Conservation (phyloP, 768 basidiomycete genomes). For the Boletus barrowsii region DNA sequence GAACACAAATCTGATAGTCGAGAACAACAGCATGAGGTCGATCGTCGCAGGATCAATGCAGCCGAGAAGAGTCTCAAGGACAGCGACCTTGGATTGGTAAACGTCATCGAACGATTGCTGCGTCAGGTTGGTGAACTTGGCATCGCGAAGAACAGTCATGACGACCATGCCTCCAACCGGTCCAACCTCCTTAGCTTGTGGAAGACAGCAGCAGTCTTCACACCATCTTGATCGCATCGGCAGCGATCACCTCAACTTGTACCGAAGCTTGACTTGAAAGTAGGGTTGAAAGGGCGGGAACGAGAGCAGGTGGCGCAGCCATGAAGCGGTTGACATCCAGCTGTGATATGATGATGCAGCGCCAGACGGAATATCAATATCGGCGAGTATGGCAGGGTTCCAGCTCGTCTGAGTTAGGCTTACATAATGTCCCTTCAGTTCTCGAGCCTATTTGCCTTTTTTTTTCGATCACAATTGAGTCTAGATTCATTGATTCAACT, state of each 20-base stretch:
- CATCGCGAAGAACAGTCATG: conserved; percentile 36
- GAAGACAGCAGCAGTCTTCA: conserved; percentile 23
- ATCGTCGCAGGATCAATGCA: conserved; percentile 17
- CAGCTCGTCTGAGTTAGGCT: too few relatives aligned
- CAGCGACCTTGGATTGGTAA: conserved; percentile 22
- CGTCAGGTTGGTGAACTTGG: conserved; percentile 31
- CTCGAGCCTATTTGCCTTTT: too few relatives aligned
- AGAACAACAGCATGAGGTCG: conserved; percentile 35
- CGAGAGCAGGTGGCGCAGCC: conserved; percentile 19
- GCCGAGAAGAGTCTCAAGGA: conserved; percentile 15
- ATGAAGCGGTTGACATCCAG: conserved; percentile 24
- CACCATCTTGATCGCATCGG: conserved; percentile 22
- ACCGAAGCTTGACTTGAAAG: too few relatives aligned
- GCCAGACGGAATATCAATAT: conserved; percentile 18
- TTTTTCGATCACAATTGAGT: too few relatives aligned
- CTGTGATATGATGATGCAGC: conserved; percentile 13
- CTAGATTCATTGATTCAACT: too few relatives aligned
- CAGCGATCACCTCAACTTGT: conserved; percentile 27
- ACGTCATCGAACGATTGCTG: conserved; percentile 29
- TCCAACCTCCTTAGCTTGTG: conserved; percentile 18
- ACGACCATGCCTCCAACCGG: conserved; percentile 32
- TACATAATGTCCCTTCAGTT: too few relatives aligned
- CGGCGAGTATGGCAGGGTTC: too few relatives aligned
- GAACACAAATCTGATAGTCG: conserved; percentile 34
- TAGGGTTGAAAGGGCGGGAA: conserved; percentile 15